Conservation (phyloP, 192 early-diverging fungal genomes). For the Linnemannia schmuckeri region DNA sequence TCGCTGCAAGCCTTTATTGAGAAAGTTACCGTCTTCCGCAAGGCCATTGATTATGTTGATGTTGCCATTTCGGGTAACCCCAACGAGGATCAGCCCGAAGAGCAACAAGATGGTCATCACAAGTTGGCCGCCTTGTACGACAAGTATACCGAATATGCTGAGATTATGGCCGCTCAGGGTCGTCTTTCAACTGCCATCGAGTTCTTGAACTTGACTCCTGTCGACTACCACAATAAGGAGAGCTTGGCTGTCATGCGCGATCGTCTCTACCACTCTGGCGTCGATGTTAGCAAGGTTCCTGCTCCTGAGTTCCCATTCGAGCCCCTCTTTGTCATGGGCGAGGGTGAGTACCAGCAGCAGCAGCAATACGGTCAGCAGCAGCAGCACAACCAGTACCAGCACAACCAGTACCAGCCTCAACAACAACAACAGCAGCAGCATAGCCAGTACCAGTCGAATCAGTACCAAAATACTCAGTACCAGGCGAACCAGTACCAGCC, state of each 20-base stretch:
- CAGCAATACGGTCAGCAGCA: conserved; percentile 29
- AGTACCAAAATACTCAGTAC: conserved; percentile 29
- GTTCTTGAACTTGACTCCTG: conserved; percentile 84
- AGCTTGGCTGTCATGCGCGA: conserved; percentile 80
- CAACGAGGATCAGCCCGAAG: conserved; percentile 53
- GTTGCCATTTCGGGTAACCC: conserved; percentile 65
- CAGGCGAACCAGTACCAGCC: conserved; percentile 29
- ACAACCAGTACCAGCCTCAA: conserved; percentile 25
- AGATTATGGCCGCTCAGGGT: conserved; percentile 82
- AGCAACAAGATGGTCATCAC: conserved; percentile 57
- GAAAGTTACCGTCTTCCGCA: conserved; percentile 93
- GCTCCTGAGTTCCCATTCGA: conserved; percentile 76
- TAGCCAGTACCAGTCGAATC: conserved; percentile 53
- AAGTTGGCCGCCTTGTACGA: conserved; percentile 83
- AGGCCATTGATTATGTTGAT: conserved; percentile 93
- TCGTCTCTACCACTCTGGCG: conserved; percentile 72
- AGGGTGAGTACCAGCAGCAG: conserved; percentile 55
- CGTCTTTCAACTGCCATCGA: conserved; percentile 79
- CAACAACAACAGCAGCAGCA: conserved; percentile 39
- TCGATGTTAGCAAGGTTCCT: conserved; percentile 54
- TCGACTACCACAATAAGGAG: conserved; percentile 65
- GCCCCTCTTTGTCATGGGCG: conserved; percentile 64
- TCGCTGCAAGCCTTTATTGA: conserved; percentile 87
- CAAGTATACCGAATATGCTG: conserved; percentile 90
- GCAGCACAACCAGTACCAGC: conserved; percentile 13